Evolutionary conservation across 768 basidiomycete species (phyloP), one percentile per base, ranked within the genome.

Genomic region (Hydnomerulius pinastri): DNA sequence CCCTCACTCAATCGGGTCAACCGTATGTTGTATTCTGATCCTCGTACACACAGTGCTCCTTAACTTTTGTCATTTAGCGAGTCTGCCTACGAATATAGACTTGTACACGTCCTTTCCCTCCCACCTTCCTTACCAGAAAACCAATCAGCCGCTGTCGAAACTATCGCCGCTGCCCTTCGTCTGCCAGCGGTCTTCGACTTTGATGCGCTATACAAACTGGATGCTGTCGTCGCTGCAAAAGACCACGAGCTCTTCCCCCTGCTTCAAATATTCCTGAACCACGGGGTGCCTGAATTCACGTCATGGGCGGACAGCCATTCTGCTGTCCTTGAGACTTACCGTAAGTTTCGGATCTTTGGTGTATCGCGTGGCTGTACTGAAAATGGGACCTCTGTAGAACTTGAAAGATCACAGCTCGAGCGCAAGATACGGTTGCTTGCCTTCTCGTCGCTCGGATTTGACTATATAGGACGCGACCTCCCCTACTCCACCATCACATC

Each of bases 381-480:
- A 18, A 7, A 7, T 27, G 29, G n/a, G 17, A 4, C 25, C 12
- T 24, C 6, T 20, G 4, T 28, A 89, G 87, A 76, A 32, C 71
- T 92, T 38, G 81, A 85, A 41, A 65, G 66, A 30, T 53, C 74
- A 15, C 77, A 82, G 46, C 75, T 93, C 17, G 87, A 87, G 64
- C 81, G 77, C 57, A 95, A 95, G 73, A 86, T 94, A 38, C 81
- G 87, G 21, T 78, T 92, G 7, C 75, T 93, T 17, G 81, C 83
- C 3, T 79, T 93, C 43, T 82, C 90, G 12, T 82, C 87, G 0
- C 77, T 93, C 27, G 87, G 83, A n/a, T 86, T 87, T 63, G 74
- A 86, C 56, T 79, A 90, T 61, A 77, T 91, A 28, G 89, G 90
- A 8, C 80, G 81, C 39, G 83, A 85, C 58, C 73, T 95, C 12